Base-by-base conservation (phyloP, 73 alveolate genomes). In the Tetrahymena elliotti region DNA sequence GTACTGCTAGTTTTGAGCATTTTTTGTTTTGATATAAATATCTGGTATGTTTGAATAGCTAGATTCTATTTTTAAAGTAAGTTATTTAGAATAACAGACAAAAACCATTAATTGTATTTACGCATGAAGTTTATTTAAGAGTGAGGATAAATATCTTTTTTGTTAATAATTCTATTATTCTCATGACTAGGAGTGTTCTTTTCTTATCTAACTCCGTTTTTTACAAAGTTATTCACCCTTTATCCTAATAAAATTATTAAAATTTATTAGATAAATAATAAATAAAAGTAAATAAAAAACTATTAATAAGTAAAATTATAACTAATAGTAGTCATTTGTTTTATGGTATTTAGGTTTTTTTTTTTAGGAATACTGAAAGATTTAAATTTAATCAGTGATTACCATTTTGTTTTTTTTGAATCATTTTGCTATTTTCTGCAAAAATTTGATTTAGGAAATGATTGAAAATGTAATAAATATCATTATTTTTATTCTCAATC, bases 221-320 rank as follows among this genome's bases (percentile, higher is more conserved):
- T 94, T 33, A 94, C 83, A 94, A 94, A 94, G 31, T 94, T 94
- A 33, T 94, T 94, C 3, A 94, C 96, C 22, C 96, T 94, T 12
- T 94, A 88, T 33, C 83, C 39, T 38, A 68, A 35, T 94, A 15
- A 68, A 68, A 68, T 40, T 40, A 10, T 40, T 10, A 0, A 68
- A 3, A 68, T 68, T 68, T 68, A 1, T 1, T 31, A 1, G 6
- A 27, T n/a, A 18, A 24, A 6, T 9, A 0, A 68, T n/a, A 7
- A 68, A 1, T 68, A 22, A 68, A 9, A 18, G 36, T 68, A 27
- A 68, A 31, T 18, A 11, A 27, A 11, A 16, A 68, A 6, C 11
- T 53, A 13, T 6, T 8, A 15, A 3, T 15, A 53, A 53, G 3
- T 15, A 41, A 41, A 41, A 41, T 41, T 1, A 1, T 41, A 41